phyloP scores from a whole-genome alignment of 345 rosid species.

The Garcia nutans region DNA sequence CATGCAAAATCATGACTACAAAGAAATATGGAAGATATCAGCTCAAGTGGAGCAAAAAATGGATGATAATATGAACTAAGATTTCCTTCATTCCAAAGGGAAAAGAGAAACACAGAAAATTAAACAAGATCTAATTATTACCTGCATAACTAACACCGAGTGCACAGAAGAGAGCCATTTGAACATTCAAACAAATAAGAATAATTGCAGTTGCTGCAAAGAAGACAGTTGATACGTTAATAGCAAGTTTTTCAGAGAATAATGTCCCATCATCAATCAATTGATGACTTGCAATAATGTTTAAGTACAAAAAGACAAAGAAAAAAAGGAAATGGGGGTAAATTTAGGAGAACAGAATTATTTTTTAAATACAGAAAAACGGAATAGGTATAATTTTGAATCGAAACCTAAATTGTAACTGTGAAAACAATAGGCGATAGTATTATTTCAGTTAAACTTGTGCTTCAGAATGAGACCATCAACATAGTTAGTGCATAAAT shows the following conservation, averaged over 20 bases:
- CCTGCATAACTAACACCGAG: constrained; percentile 72
- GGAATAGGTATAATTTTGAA: too few species aligned
- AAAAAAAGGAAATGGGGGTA: not conserved
- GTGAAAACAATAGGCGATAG: too few species aligned
- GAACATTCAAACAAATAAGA: constrained; percentile 71
- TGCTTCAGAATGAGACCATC: too few species aligned
- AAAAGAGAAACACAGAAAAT: not conserved
- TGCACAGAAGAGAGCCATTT: constrained; percentile 77
- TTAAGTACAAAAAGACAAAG: not conserved
- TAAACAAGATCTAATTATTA: constrained; percentile 19
- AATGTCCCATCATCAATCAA: not conserved
- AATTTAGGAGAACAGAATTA: not conserved
- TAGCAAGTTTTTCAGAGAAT: not conserved
- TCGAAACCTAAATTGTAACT: too few species aligned
- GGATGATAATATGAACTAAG: not conserved
- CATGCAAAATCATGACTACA: constrained; percentile 75
- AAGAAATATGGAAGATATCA: not conserved
- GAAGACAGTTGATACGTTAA: constrained; percentile 10
- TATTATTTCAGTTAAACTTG: too few species aligned
- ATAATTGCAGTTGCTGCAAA: constrained; percentile 71
- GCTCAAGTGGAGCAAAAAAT: not conserved
- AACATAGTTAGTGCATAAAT: too few species aligned
- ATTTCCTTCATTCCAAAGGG: not conserved
- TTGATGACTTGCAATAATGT: not conserved
- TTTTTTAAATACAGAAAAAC: too few species aligned